Conservation (phyloP, 2,329 filamentous ascomycete genomes). For the Ceratocystis papillata region DNA sequence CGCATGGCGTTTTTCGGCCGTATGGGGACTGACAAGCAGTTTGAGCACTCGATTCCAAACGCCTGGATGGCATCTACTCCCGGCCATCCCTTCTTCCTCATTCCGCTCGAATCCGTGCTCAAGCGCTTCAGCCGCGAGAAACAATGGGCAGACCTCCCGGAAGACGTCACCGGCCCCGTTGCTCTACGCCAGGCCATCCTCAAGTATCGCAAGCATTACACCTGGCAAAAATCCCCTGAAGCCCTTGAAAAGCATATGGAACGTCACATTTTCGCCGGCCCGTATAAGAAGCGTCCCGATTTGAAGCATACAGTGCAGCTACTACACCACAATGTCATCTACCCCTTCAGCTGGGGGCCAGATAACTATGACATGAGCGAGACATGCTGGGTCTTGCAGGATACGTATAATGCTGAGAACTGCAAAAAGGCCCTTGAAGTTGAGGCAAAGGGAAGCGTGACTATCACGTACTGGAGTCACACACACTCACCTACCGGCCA, state of each 20-base stretch:
- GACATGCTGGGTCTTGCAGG: slow-evolving; percentile 26
- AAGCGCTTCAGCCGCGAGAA: slow-evolving; percentile 15
- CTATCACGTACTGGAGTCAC: slow-evolving; percentile 30
- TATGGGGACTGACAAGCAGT: slow-evolving; percentile 30
- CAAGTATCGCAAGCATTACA: slow-evolving; percentile 22
- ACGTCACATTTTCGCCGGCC: slow-evolving; percentile 10
- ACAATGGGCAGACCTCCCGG: slow-evolving; percentile 15
- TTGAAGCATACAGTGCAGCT: slow-evolving; percentile 25
- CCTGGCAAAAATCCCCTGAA: background rate
- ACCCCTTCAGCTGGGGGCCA: slow-evolving; percentile 28
- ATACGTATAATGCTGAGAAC: slow-evolving; percentile 24
- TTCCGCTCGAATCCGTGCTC: slow-evolving; percentile 27
- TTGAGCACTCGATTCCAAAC: slow-evolving; percentile 32
- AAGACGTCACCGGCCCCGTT: slow-evolving; percentile 25
- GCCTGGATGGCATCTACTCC: slow-evolving; percentile 33
- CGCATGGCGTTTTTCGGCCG: slow-evolving; percentile 29
- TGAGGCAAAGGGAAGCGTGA: slow-evolving; percentile 26
- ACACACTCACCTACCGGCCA: slow-evolving; percentile 26
- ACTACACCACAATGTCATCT: slow-evolving; percentile 27
- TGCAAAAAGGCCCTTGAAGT: slow-evolving; percentile 27
- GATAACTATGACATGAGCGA: slow-evolving; percentile 23
- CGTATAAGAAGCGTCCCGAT: slow-evolving; percentile 11
- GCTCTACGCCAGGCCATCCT: slow-evolving; percentile 24
- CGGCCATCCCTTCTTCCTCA: slow-evolving; percentile 31
- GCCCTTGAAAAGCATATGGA: slow-evolving; percentile 18